phyloP scores from a whole-genome alignment of 306 rosid species.

The Biancaea sappan region DNA sequence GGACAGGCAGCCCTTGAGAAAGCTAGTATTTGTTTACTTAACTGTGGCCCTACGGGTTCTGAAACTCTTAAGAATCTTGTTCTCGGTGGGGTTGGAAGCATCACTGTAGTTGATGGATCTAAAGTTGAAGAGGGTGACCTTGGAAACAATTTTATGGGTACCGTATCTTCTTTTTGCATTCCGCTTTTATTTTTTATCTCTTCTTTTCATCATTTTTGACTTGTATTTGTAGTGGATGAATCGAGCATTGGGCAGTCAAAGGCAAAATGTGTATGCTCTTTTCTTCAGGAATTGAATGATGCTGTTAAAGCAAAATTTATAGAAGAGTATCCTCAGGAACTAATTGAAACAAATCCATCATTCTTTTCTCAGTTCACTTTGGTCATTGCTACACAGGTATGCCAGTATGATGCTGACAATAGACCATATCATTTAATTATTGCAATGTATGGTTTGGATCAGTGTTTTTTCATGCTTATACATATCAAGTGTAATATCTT shows the following conservation, averaged over 20 bases:
- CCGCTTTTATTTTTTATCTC: neutral
- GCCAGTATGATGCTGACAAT: conserved; percentile 21
- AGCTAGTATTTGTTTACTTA: conserved; percentile 43
- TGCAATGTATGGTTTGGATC: neutral
- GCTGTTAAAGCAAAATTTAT: conserved; percentile 94
- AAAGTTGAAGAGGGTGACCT: conserved; percentile 92
- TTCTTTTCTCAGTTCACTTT: conserved; percentile 93
- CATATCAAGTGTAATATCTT: conserved; percentile 24
- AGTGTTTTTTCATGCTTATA: conserved; percentile 7
- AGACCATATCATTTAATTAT: neutral
- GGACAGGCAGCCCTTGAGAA: conserved; percentile 19
- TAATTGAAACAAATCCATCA: conserved; percentile 81
- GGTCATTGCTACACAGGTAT: conserved; percentile 94
- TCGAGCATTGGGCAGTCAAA: conserved; percentile 85
- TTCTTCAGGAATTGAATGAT: conserved; percentile 97
- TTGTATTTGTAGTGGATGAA: conserved; percentile 52
- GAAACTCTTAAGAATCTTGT: conserved; percentile 85
- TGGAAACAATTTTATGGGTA: conserved; percentile 88
- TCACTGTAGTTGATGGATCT: conserved; percentile 93
- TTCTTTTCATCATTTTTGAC: neutral
- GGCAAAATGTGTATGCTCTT: conserved; percentile 91
- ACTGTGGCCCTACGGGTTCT: conserved; percentile 98
- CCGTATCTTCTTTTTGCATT: neutral
- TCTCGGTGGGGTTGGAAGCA: conserved; percentile 97
- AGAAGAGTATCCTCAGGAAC: conserved; percentile 76